Evolutionary conservation across 2,329 filamentous ascomycete species (phyloP), one percentile per base, ranked within the genome.

Genomic region (Fusarium paranaense): DNA sequence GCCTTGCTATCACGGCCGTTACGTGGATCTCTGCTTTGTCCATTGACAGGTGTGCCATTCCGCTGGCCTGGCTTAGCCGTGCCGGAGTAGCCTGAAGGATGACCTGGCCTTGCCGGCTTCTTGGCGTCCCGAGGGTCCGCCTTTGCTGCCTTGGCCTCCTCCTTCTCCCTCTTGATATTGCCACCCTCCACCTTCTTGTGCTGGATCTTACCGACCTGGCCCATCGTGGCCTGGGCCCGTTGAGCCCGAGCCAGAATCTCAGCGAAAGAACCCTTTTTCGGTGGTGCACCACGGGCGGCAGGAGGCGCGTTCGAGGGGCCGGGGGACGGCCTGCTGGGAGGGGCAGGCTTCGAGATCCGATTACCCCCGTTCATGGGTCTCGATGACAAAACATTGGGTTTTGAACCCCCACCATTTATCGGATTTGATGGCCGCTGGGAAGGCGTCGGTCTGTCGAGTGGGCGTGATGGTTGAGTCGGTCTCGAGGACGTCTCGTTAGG

Each of bases 191-290:
- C 88, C 22, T 91, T 87, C 80, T 94, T 94, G 81, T 95, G 92
- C 79, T 94, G 93, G 74, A 95, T 94, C 76, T 90, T 91, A 64
- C 92, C 92, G 27, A 92, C 87, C 75, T 88, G 88, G n/a, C 86
- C 88, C 84, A 90, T 88, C 45, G 84, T 85, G 42, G 85, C 86
- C 77, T 93, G 90, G 14, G 90, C 91, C 70, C 90, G 90, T 78
- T 93, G 91, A 35, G 90, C 94, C 74, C 92, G 88, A 64, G 92
- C 92, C 83, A 95, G 87, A 69, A 95, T 92, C 78, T 95, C 93
- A 40, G 91, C 90, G 80, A 91, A 95, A 0, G 92, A 93, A 2
- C 92, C 91, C 78, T 93, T 94, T 82, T 94, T 94, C 2, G 90
- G 91, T 2, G 88, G 83, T 4, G 84, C 81, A 67, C 83, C 84